phyloP scores from a whole-genome alignment of 257 asterid species.

The Marsdenia floribunda region DNA sequence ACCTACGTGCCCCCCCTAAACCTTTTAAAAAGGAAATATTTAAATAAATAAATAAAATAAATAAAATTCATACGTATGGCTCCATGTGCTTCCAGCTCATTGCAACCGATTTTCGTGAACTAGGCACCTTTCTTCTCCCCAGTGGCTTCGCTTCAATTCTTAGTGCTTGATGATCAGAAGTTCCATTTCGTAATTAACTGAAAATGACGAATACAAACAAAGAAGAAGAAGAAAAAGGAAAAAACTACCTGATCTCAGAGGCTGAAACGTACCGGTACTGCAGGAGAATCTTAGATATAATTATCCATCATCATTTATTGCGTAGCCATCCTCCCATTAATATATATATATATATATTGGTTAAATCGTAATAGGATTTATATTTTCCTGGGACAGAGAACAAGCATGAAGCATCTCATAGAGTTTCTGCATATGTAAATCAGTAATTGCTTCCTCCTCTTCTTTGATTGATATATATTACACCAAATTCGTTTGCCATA shows the following conservation, averaged over 20 bases:
- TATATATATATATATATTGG: no score
- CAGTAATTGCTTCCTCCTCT: background rate
- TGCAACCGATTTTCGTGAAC: background rate
- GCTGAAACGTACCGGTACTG: background rate
- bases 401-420: background rate
- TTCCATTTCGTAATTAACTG: no score
- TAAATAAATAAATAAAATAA: no score
- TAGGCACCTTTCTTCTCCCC: background rate
- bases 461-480: background rate
- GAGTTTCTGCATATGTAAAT: background rate
- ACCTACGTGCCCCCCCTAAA: no score
- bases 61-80: background rate
- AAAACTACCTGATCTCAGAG: background rate
- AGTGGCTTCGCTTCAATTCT: background rate
- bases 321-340: background rate
- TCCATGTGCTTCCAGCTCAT: conserved; percentile 3
- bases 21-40: no score
- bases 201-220: no score
- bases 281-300: background rate
- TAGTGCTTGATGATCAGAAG: background rate
- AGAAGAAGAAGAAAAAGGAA: no score
- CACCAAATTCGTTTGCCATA: background rate
- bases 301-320: background rate
- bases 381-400: no score
- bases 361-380: no score